phyloP scores from a whole-genome alignment of 2,329 filamentous ascomycete genomes.

The Lasiodiplodia gonubiensis region DNA sequence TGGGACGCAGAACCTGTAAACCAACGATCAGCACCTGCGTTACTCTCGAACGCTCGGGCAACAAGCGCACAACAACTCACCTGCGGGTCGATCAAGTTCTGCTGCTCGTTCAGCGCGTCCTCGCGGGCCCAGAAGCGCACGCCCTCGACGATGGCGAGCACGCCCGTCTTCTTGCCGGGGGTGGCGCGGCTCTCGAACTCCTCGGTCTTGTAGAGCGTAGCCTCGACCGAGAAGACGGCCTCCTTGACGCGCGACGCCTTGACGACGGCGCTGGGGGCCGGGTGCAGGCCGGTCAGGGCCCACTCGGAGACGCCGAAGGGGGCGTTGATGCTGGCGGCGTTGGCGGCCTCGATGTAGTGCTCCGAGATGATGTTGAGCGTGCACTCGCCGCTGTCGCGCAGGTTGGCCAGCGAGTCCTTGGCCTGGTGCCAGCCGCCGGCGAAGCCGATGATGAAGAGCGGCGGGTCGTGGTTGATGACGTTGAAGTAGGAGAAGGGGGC shows the following conservation, averaged over 20 bases:
- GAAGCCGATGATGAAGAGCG: conserved; percentile 74
- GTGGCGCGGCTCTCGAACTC: conserved; percentile 77
- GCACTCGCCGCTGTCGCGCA: conserved; percentile 75
- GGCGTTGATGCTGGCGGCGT: conserved; percentile 77
- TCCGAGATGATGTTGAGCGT: conserved; percentile 88
- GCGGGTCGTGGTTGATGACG: conserved; percentile 83
- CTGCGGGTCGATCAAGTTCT: conserved; percentile 73
- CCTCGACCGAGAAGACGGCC: conserved; percentile 83
- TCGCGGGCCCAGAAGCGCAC: conserved; percentile 87
- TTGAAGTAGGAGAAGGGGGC: conserved; percentile 90
- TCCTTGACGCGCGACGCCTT: conserved; percentile 77
- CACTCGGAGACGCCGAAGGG: conserved; percentile 81
- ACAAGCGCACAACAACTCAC: conserved; percentile 50
- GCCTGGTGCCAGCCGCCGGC: conserved; percentile 62
- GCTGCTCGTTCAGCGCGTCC: conserved; percentile 82
- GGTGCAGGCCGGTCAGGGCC: conserved; percentile 76
- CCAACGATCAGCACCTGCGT: not conserved
- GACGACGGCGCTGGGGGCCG: conserved; percentile 69
- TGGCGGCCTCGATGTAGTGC: conserved; percentile 85
- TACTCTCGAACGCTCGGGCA: not conserved
- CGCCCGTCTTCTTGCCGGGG: conserved; percentile 76
- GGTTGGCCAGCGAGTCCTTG: conserved; percentile 81
- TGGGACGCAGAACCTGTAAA: conserved; percentile 69
- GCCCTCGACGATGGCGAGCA: conserved; percentile 80
- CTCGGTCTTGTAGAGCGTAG: conserved; percentile 71